These are phyloP conservation scores for Lasiosphaeriaceae sp. DNA, from an alignment of 495 filamentous ascomycete species.

Conservation along the genomic window DNA sequence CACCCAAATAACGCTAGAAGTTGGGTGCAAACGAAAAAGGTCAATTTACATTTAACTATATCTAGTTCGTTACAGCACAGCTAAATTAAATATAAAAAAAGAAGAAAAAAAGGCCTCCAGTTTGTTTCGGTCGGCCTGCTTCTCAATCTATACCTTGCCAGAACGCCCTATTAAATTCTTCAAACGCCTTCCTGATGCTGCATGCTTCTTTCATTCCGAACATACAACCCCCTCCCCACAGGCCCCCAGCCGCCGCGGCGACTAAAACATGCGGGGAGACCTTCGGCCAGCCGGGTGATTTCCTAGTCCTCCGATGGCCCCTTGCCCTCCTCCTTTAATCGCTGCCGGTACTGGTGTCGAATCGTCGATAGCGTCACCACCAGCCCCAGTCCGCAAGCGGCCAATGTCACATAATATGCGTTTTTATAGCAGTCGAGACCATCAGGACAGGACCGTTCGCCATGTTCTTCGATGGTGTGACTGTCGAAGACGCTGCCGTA, in stretches of 20 bases:
- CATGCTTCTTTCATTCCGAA: too few species aligned
- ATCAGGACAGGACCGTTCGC: slow-evolving; percentile 69
- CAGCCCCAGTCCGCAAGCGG: slow-evolving; percentile 67
- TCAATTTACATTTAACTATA: too few species aligned
- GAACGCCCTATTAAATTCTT: neutral
- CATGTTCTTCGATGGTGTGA: slow-evolving; percentile 67
- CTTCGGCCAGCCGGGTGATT: too few species aligned
- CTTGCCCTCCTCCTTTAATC: slow-evolving; percentile 31
- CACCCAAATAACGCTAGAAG: too few species aligned
- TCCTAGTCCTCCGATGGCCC: slow-evolving; percentile 29
- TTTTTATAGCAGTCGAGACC: slow-evolving; percentile 76
- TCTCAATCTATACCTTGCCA: neutral
- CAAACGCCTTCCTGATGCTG: neutral
- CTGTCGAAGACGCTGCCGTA: slow-evolving; percentile 80
- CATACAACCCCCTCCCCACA: too few species aligned
- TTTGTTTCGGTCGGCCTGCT: neutral
- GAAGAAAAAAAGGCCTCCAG: too few species aligned
- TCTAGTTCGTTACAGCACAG: too few species aligned
- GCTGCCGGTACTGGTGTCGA: slow-evolving; percentile 50
- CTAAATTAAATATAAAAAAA: too few species aligned
- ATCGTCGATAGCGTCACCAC: slow-evolving; percentile 73
- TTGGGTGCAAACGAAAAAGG: too few species aligned
- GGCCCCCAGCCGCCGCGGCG: too few species aligned
- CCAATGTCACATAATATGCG: slow-evolving; percentile 81
- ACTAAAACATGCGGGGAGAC: neutral